Base-by-base conservation (phyloP, 306 rosid species). In the Cucumis sativus region DNA sequence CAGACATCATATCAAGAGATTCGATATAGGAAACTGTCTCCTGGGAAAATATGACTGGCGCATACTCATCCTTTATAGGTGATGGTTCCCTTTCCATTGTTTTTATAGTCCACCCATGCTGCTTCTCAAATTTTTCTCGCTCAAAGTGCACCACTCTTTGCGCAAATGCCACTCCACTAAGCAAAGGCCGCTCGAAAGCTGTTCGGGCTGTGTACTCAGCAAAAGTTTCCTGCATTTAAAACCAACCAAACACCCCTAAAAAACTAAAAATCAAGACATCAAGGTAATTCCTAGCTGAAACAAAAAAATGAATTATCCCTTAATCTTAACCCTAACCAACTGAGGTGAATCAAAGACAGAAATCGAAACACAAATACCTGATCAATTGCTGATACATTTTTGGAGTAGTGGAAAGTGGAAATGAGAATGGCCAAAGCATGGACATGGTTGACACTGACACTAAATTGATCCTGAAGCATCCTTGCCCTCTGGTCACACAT, bases 1-100 rank as follows among this genome's bases (percentile, higher is more conserved):
- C 99, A 0, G 99, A 96, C 99, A 96, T 96, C 99, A 96, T 96
- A 87, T 96, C 99, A 28, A 96, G 77, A 71, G 98, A 92, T 80
- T 91, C 89, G 12, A 96, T 86, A 79, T 96, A 92, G 72, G 99
- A 89, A 70, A 96, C 3, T 3, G 97, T 96, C 85, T 92, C 97
- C 79, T 92, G 99, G 0, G 90, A 88, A 76, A 96, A 96, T 79
- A 96, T 96, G 62, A 96, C 99, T 0, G 99, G 96, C 28, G 98
- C 99, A 83, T 96, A 96, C 88, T 92, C 99, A 78, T 96, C 99
- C 76, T 97, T 86, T 71, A 85, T 65, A 1, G 84, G 93, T 2
- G 98, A 92, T 49, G 97, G 90, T 66, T 88, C 85, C 64, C 87
- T 91, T 86, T 88, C 86, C 99, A 96, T 88, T 65, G 99, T 92